Evolutionary conservation across 2,329 filamentous ascomycete genomes (phyloP).

Genomic region (Epichloe coenophiala): DNA sequence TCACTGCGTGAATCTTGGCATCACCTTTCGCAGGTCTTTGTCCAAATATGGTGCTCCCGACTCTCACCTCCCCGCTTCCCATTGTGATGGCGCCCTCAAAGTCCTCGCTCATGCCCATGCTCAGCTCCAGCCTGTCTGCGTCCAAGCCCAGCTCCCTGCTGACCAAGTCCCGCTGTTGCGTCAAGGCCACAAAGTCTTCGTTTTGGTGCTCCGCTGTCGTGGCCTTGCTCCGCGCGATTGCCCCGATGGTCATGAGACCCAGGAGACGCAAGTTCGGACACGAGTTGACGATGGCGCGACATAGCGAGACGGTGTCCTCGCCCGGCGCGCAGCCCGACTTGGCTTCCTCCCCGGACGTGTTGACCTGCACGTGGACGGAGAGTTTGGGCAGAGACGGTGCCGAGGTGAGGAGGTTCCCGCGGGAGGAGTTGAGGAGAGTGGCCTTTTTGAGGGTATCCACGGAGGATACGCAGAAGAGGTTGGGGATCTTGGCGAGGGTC

Average conservation of each 20-base stretch:
- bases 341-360: slow-evolving; percentile 80
- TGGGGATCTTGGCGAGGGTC: slow-evolving; percentile 70
- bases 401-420: slow-evolving; percentile 40
- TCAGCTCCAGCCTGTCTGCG: slow-evolving; percentile 60
- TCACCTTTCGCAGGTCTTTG: slow-evolving; percentile 65
- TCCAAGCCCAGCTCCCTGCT: slow-evolving; percentile 33
- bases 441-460: slow-evolving; percentile 91
- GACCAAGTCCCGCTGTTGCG: slow-evolving; percentile 57
- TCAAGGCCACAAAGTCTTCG: slow-evolving; percentile 68
- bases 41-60: slow-evolving; percentile 92
- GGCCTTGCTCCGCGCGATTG: slow-evolving; percentile 71
- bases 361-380: slow-evolving; percentile 81
- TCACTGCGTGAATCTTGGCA: slow-evolving; percentile 51
- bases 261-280: slow-evolving; percentile 63
- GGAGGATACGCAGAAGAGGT: slow-evolving; percentile 83
- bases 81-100: slow-evolving; percentile 76
- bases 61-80: slow-evolving; percentile 79
- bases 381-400: slow-evolving; percentile 33
- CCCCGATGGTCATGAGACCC: slow-evolving; percentile 94
- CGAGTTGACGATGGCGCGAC: slow-evolving; percentile 51
- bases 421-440: slow-evolving; percentile 62
- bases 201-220: slow-evolving; percentile 69
- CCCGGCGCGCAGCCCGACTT: slow-evolving; percentile 73
- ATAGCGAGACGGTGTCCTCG: slow-evolving; percentile 47
- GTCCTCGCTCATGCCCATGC: slow-evolving; percentile 98